Evolutionary conservation across 805 yeast genomes (phyloP).

Genomic region (Yamadazyma sp.): DNA sequence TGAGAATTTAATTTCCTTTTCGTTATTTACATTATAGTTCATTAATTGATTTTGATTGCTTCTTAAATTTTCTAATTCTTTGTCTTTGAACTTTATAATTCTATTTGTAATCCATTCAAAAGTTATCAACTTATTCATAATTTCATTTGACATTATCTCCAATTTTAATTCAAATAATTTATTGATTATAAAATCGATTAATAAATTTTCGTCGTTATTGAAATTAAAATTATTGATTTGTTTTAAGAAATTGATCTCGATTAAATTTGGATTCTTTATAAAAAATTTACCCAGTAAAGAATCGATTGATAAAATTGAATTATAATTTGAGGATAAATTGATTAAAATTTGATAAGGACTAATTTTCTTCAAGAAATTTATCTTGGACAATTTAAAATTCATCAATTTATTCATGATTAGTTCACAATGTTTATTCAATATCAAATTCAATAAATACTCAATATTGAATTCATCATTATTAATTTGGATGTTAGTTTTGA

Average conservation of each 20-base stretch:
- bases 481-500: conserved; percentile 15
- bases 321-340: conserved; percentile 29
- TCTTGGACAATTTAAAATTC: background rate
- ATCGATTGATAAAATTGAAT: conserved; percentile 36
- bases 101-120: conserved; percentile 69
- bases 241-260: conserved; percentile 29
- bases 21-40: conserved; percentile 12
- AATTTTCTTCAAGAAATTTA: background rate
- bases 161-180: conserved; percentile 46
- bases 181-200: conserved; percentile 29
- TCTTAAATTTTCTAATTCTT: conserved; percentile 42
- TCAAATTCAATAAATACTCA: conserved; percentile 31
- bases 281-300: conserved; percentile 40
- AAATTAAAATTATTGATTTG: conserved; percentile 27
- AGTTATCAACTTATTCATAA: conserved; percentile 55
- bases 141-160: conserved; percentile 47
- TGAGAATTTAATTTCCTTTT: background rate
- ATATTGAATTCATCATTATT: conserved; percentile 29
- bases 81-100: conserved; percentile 46
- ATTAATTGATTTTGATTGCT: no score
- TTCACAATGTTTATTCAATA: conserved; percentile 39
- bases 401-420: conserved; percentile 20
- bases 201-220: conserved; percentile 25
- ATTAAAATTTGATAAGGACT: conserved; percentile 34
- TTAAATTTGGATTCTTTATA: conserved; percentile 37